phyloP scores from a whole-genome alignment of 2,329 filamentous ascomycete genomes.

The Beauveria australis region DNA sequence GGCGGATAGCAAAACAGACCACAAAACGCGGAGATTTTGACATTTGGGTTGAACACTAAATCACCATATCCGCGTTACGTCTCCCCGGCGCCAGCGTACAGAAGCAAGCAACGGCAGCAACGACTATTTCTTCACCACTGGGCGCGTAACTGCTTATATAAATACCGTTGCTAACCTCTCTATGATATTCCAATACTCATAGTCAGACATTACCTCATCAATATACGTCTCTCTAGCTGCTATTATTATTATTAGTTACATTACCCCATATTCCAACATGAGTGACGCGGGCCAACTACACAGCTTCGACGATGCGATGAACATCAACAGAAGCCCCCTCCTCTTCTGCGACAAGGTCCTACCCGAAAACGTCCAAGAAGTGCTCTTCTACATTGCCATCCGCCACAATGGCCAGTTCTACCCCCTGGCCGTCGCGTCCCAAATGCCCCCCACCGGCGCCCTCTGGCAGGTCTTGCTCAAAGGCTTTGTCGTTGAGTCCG shows the following conservation, averaged over 20 bases:
- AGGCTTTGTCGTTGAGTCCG: not conserved
- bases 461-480: not conserved
- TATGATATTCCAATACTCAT: too few species aligned
- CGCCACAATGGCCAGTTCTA: not conserved
- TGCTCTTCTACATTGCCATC: not conserved
- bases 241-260: too few species aligned
- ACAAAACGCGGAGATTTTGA: not conserved
- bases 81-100: not conserved
- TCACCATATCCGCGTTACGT: not conserved
- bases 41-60: not conserved
- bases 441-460: not conserved
- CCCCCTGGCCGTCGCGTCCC: not conserved
- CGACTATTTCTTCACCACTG: not conserved
- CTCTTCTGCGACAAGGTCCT: not conserved
- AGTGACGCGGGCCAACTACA: too few species aligned
- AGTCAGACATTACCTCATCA: too few species aligned
- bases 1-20: not conserved
- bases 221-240: too few species aligned
- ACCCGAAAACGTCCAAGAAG: not conserved
- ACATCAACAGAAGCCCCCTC: too few species aligned
- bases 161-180: not conserved
- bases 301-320: not conserved
- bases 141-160: not conserved
- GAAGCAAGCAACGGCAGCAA: not conserved
- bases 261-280: too few species aligned